A percentile compares a stretch with the other conserved stretches of the same genome.
Evolutionary conservation across 768 basidiomycete species (phyloP).

Genomic region (Coprinellus micaceus): DNA sequence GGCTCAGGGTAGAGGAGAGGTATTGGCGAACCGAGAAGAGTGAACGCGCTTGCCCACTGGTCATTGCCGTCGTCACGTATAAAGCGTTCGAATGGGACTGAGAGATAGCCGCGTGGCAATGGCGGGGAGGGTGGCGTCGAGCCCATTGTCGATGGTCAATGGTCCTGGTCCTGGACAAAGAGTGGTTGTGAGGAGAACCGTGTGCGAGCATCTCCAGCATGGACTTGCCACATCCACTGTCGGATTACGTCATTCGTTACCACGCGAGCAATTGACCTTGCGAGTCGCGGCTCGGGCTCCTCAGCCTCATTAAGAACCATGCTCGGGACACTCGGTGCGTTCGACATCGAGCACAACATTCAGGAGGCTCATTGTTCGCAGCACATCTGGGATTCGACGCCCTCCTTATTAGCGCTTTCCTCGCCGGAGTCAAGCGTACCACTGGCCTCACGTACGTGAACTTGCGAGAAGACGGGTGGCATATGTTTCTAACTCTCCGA

Average conservation of each 20-base stretch:
- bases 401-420: conserved; percentile 70
- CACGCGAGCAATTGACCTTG: not conserved
- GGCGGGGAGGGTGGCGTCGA: conserved; percentile 44
- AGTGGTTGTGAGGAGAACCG: not conserved
- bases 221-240: conserved; percentile 8
- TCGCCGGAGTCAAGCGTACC: conserved; percentile 80
- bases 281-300: no score
- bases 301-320: conserved; percentile 29
- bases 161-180: conserved; percentile 11
- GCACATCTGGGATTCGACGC: conserved; percentile 77
- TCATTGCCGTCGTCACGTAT: conserved; percentile 71
- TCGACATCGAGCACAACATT: not conserved
- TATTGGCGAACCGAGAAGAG: conserved; percentile 65
- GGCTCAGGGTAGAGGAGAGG: conserved; percentile 1
- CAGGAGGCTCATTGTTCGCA: conserved; percentile 15
- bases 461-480: not conserved
- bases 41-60: conserved; percentile 74
- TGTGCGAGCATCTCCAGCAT: not conserved
- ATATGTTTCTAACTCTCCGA: not conserved
- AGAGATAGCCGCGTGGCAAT: conserved; percentile 53
- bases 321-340: conserved; percentile 58
- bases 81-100: conserved; percentile 69
- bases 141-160: conserved; percentile 26
- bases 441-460: conserved; percentile 79
- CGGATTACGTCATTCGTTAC: conserved; percentile 1